Evolutionary conservation across 1,139 yeast species (phyloP), one percentile per base, ranked within the genome.

Genomic region (Taphrina wiesneri): DNA sequence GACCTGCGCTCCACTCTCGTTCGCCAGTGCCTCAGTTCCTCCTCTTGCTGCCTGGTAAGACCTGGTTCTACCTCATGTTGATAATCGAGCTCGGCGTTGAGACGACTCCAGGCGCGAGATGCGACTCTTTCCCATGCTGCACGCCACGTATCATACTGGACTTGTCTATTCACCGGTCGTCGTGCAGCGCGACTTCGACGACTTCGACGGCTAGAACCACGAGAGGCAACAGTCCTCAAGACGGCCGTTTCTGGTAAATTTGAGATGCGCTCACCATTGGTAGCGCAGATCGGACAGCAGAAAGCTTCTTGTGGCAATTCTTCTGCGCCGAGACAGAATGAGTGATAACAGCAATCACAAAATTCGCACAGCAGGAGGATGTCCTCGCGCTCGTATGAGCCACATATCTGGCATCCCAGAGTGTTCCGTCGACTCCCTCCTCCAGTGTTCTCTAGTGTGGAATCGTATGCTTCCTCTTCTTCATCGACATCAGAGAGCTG

Each of bases 321-420:
- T 23, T 71, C 76, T 23, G 75, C 65, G 5, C 75, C 77, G 39
- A 74, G 69, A 56, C 77, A 75, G 36, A 72, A 70, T 17, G 75
- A 71, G 52, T 75, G 78, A 63, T 74, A 75, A 13, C 73, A 71
- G 26, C 74, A 72, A 39, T 73, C 74, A 63, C 78, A 76, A 19
- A 72, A 71, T 47, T 75, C 75, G 63, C 78, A 76, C 15, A 73
- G 65, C 60, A 76, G 64, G 43, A 74, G 70, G 57, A 74, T 74
- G 53, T 74, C 73, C 30, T 72, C 73, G 19, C 73, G 71, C 30
- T 70, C 75, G 32, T 72, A 72, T n/a, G 71, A 68, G 46, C 73
- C 75, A 66, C 78, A 75, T n/a, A 75, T 69, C 2, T 70, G 73
- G 67, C 78, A 75, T 1, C 67, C 39, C 9, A 21, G 19, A 13